Evolutionary conservation across 176 grass and related monocot species (phyloP).

Genomic region (Oryza glumipatula): DNA sequence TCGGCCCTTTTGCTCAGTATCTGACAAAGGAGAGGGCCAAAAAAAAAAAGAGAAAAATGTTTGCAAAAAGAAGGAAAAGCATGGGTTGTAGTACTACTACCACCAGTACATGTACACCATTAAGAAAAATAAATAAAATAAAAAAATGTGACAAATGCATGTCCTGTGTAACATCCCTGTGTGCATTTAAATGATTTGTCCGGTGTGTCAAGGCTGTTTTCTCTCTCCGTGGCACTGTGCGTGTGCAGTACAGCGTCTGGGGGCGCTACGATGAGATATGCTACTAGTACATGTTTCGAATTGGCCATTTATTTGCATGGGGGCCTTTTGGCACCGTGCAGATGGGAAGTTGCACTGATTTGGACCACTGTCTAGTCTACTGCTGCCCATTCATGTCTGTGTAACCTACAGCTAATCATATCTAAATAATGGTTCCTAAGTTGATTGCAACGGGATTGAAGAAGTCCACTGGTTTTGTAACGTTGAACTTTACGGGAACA

Average conservation of each 20-base stretch:
- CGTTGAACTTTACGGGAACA: background rate
- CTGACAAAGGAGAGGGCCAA: background rate
- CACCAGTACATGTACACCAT: background rate
- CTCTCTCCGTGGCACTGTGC: background rate
- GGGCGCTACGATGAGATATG: background rate
- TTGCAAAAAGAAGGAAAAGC: background rate
- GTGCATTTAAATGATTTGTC: constrained; percentile 48
- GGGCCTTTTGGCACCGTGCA: constrained; percentile 22
- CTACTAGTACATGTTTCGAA: background rate
- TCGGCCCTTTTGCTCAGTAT: constrained; percentile 22
- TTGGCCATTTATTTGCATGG: constrained; percentile 38
- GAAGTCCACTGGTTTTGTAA: background rate
- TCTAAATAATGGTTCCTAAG: background rate
- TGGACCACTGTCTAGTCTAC: constrained; percentile 6
- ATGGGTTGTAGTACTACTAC: background rate
- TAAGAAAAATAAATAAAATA: background rate
- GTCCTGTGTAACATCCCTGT: constrained; percentile 38
- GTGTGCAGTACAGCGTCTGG: background rate
- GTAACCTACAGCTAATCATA: background rate
- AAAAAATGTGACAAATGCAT: background rate
- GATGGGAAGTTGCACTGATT: constrained; percentile 16
- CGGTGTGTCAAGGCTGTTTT: background rate
- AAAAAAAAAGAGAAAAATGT: background rate
- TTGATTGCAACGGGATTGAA: background rate
- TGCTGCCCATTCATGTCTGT: constrained; percentile 1